Base-by-base conservation (phyloP, 2,329 filamentous ascomycete species). In the Sphaerulina populicola region DNA sequence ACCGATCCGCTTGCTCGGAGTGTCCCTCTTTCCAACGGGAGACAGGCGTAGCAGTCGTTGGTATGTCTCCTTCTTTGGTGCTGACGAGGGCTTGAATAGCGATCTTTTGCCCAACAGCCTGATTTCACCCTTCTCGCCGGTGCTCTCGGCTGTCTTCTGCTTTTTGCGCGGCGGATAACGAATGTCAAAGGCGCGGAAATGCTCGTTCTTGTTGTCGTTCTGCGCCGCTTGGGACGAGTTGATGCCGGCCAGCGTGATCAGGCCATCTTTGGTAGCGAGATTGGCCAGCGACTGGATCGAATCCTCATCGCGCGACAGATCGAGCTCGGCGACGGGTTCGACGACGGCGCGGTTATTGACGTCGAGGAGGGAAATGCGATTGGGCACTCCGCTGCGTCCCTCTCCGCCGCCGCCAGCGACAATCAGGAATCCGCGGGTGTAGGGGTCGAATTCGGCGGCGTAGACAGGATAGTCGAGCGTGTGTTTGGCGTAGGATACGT, bases 381-480 rank as follows among this genome's bases (percentile, higher is more conserved):
- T 95, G 51, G 83, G 82, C 18, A 95, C 86, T 40, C 88, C 89
- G 59, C 81, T 88, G 58, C 81, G 80, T 44, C 86, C 82, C 57
- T 87, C 82, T 45, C 91, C 91, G 58, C 91, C 91, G 55, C 91
- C 91, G 47, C 91, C 91, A 54, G 85, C 88, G 35, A 95, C 86
- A 7, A 95, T 73, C 21, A 96, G 75, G 57, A 83, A 82, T 57
- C 79, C 79, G 53, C 83, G 78, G 72, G 94, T 82, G 63, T 84
- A 78, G 46, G 85, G 87, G 65, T 94, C 88, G 69, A 94, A 96
- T 65, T 89, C 89, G 67, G 88, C 86, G 50, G 85, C 82, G 69
- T 89, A 95, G 53, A 94, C 79, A 44, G 90, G 90, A 69, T 91
- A 96, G 52, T 82, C 80, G 58, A 94, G 79, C 50, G 81, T 80